Base-by-base conservation (phyloP, 768 basidiomycete genomes). In the Boletus eberwhitei region DNA sequence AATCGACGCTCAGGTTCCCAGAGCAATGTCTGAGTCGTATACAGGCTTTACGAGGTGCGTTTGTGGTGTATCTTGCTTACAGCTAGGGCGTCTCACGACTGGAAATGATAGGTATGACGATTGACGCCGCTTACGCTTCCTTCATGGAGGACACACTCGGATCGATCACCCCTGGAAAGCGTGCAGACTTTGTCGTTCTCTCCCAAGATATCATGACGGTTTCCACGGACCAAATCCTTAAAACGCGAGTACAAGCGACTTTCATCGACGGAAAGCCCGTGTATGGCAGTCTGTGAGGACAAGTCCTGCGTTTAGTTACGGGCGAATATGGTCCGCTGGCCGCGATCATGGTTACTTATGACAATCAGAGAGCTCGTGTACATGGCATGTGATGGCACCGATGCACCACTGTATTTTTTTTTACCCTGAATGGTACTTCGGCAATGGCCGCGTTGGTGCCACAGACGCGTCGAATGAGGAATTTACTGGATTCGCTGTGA, bases 111-210 rank as follows among this genome's bases (percentile, higher is more conserved):
- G 87, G 92, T 19, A 90, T 95, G 85, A 95, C 93, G 3, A 80
- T 90, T 36, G 87, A 91, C 63, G 82, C 90, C 8, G 93, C 93
- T 0, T 93, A 88, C 67, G 93, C 94, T 16, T 87, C 88, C 0
- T 94, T 95, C 72, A 83, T 83, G 0, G 90, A 93, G 61, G 64
- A 78, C 39, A 72, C 64, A 4, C 76, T 90, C 9, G 94, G 94
- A n/a, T 89, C 89, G 4, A 77, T 97, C 37, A 79, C 81, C 38
- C 70, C 78, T 2, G 92, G 93, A 17, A 93, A 93, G 65, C 77
- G 80, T 31, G 94, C 92, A 7, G 94, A 98, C 70, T 90, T 86
- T 60, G 85, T 89, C n/a, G 75, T 97, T 16, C 77, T 94, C 54
- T 88, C 88, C 7, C 82, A 82, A 56, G 86, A 97, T 67, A 87